Evolutionary conservation across 108 stramenopile genomes (phyloP), one percentile per base, ranked within the genome.

Genomic region (Conticribra weissflogii): DNA sequence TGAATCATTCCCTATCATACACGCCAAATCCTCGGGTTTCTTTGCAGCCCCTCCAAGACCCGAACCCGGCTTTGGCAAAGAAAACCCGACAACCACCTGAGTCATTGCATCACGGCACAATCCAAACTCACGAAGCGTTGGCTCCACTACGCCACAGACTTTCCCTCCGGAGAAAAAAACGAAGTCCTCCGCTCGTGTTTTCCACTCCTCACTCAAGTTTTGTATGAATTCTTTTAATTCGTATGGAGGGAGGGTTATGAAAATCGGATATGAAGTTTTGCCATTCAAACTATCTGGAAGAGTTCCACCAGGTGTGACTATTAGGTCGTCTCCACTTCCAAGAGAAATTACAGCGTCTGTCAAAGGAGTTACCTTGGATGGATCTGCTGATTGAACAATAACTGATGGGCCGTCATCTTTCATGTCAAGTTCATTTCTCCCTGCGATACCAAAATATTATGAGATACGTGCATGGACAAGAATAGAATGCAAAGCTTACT

Each of bases 61-160:
- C 9, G 46, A 30, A 49, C 47, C 54, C 18, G 70, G 51, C 8
- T 61, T 60, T 15, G 77, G 82, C 18, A 85, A 56, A 24, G 86
- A 59, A 66, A 91, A 75, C 28, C 88, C 89, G 23, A 85, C 79
- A 25, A 93, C 55, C 1, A 87, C 78, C 59, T 93, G 92, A 3
- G 89, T 91, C 85, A 88, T 90, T 52, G 85, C 33, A 71, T 93
- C 92, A 15, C 92, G 78, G 65, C 84, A 85, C 78, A 77, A 86
- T 79, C 91, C 91, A 63, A 68, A 81, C 17, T 83, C 78, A 58
- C 89, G 87, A 32, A 93, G 58, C 3, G 81, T 48, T 9, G 87
- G 86, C 63, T 93, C 92, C 58, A 93, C 87, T 29, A 83, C 85
- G 29, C 92, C 92, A 59, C 76, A 89, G 21, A 81, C 30, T 50